Percentiles rank a stretch among this genome's conserved stretches.
phyloP scores from a whole-genome alignment of 257 asterid species.

The Cinchona pubescens region DNA sequence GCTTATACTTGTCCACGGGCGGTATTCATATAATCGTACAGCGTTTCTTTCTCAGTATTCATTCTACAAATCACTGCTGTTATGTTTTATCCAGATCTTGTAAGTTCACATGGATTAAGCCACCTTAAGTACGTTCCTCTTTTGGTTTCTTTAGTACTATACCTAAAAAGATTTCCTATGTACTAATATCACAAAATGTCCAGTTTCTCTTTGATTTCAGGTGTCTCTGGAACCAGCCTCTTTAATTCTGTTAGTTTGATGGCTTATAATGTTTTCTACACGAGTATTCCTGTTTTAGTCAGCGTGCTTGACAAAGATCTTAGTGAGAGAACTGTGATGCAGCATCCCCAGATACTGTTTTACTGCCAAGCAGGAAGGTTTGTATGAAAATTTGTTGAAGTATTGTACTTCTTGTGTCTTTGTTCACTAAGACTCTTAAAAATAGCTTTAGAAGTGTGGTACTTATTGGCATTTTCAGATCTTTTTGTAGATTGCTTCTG shows the following conservation, averaged over 20 bases:
- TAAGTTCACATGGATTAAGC: conserved; percentile 41
- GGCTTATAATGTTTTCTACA: conserved; percentile 98
- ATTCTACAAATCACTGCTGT: conserved; percentile 87
- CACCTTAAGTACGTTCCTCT: conserved; percentile 16
- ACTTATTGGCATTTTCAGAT: conserved; percentile 1
- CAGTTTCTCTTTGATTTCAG: conserved; percentile 94
- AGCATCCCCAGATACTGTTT: conserved; percentile 91
- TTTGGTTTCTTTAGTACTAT: conserved; percentile 17
- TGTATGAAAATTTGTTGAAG: conserved; percentile 12
- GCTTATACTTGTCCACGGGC: conserved; percentile 96
- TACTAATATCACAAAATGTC: conserved; percentile 46
- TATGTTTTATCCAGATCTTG: conserved; percentile 98
- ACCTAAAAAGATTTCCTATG: conserved; percentile 19
- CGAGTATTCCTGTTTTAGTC: conserved; percentile 86
- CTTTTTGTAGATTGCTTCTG: conserved; percentile 18
- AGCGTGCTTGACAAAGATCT: conserved; percentile 96
- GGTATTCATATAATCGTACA: conserved; percentile 95
- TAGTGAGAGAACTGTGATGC: conserved; percentile 89
- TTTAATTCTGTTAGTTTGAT: conserved; percentile 92
- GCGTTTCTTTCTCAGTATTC: conserved; percentile 97
- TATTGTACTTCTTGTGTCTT: not conserved
- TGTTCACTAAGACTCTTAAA: not conserved
- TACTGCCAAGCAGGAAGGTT: conserved; percentile 99
- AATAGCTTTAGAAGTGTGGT: not conserved
- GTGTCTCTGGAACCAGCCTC: conserved; percentile 96